Base-by-base conservation (phyloP, 2,329 filamentous ascomycete genomes). In the Stachybotrys chartarum region DNA sequence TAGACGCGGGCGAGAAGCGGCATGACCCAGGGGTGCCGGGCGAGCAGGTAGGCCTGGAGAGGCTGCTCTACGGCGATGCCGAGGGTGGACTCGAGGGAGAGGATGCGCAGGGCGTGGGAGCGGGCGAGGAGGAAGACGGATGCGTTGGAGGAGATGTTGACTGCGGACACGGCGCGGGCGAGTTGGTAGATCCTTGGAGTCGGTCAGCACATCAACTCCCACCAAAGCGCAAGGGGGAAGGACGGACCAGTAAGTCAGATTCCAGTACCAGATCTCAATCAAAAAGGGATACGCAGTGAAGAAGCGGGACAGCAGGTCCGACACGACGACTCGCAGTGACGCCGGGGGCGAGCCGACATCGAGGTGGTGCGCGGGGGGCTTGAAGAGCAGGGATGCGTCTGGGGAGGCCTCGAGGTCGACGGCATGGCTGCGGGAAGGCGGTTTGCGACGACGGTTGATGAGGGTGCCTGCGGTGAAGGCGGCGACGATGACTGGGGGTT, bases 91-190 rank as follows among this genome's bases (percentile, higher is more conserved):
- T 78, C 76, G 10, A 75, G 44, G 10, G 52, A 52, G 44, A 78
- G 70, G 31, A 78, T 70, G 12, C 66, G 62, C 44, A 75, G 56
- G 10, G 75, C 75, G 57, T 78, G 75, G 7, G 61, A 55, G 45
- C 68, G 64, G 5, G 76, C 74, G 2, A 58, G 62, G 18, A 65
- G 58, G 59, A 75, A 75, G 53, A 75, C 62, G 35, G 66, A 55
- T 12, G 72, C 60, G 57, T 75, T 68, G 50, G 68, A 66, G 45
- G 66, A 66, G 49, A 78, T 78, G 48, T 68, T 57, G 53, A 69
- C 63, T 12, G 75, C 75, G 2, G 75, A 75, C 30, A 72, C 53
- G 11, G 75, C 75, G 17, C 75, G 71, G 24, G 75, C 62, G 5
- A 72, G 68, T 61, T 78, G 75, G 52, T 78, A 78, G 49, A 73